Evolutionary conservation across 2,329 filamentous ascomycete species (phyloP).

Genomic region (Huntiella savannae): DNA sequence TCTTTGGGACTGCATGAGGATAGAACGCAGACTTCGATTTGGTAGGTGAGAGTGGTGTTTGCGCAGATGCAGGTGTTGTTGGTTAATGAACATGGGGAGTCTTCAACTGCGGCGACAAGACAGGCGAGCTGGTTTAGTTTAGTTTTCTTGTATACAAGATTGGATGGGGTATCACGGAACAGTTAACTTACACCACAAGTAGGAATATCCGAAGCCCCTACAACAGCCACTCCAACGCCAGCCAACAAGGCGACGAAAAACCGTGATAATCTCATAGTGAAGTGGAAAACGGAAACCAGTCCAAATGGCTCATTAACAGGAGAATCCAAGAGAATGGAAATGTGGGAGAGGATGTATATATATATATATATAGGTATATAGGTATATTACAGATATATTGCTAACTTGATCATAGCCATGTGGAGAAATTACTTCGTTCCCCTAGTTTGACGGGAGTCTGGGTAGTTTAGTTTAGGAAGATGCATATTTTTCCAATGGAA

Average conservation of each 20-base stretch:
- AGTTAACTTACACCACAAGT: constrained; percentile 2
- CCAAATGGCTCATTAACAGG: too few species aligned
- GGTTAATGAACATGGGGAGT: constrained; percentile 16
- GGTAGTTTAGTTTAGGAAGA: too few species aligned
- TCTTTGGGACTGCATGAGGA: constrained; percentile 17
- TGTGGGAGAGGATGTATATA: too few species aligned
- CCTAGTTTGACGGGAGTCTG: too few species aligned
- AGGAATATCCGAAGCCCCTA: not conserved
- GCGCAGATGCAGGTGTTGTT: constrained; percentile 19
- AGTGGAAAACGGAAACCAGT: too few species aligned
- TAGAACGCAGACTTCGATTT: constrained; percentile 16
- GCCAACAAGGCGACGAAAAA: not conserved
- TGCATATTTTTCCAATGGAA: too few species aligned
- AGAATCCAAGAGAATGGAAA: too few species aligned
- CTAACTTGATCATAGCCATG: too few species aligned
- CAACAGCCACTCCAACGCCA: not conserved
- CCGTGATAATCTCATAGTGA: too few species aligned
- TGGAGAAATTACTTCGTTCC: too few species aligned
- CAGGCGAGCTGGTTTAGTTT: constrained; percentile 14
- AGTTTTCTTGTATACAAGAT: not conserved
- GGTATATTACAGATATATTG: too few species aligned
- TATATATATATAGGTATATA: too few species aligned
- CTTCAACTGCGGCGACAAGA: constrained; percentile 13
- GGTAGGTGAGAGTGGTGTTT: constrained; percentile 14
- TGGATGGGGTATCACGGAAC: not conserved